phyloP scores from a whole-genome alignment of 2,329 filamentous ascomycete genomes.

The Colletotrichum limetticola region DNA sequence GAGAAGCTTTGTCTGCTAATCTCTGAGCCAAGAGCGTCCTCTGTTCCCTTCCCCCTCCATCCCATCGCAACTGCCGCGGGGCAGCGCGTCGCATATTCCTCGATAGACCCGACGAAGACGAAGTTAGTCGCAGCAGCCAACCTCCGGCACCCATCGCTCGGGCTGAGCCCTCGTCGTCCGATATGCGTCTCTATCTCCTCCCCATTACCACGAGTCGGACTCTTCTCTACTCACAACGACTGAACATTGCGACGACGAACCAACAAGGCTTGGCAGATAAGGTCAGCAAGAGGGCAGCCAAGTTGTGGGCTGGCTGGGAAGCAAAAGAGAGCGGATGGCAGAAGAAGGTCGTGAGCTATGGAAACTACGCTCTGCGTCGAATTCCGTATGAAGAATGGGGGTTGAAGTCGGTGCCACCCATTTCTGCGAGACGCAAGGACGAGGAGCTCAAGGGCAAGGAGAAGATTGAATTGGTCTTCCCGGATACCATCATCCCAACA shows the following conservation, averaged over 20 bases:
- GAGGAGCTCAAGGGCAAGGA: slow-evolving; percentile 72
- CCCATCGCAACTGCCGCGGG: slow-evolving; percentile 14
- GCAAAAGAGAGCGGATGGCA: slow-evolving; percentile 88
- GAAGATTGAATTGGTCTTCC: slow-evolving; percentile 81
- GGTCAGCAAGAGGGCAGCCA: slow-evolving; percentile 75
- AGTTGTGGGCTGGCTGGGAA: slow-evolving; percentile 89
- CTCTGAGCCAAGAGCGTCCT: slow-evolving; percentile 3
- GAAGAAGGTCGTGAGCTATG: slow-evolving; percentile 84
- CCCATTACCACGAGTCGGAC: slow-evolving; percentile 92
- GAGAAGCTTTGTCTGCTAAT: not conserved
- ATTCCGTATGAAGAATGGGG: slow-evolving; percentile 99
- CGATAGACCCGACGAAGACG: slow-evolving; percentile 3
- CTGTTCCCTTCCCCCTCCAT: not conserved
- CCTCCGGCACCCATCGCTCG: not conserved
- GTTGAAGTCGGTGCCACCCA: slow-evolving; percentile 89
- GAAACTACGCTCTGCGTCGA: slow-evolving; percentile 84
- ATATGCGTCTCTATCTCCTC: slow-evolving; percentile 92
- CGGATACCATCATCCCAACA: slow-evolving; percentile 73
- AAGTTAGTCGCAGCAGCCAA: not conserved
- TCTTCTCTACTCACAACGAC: slow-evolving; percentile 89
- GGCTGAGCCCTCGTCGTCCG: slow-evolving; percentile 1
- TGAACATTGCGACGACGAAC: slow-evolving; percentile 65
- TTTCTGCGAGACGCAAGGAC: slow-evolving; percentile 73
- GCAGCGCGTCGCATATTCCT: slow-evolving; percentile 10
- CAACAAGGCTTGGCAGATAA: slow-evolving; percentile 73